phyloP scores from a whole-genome alignment of 805 yeast species.

The Kazachstania africana region DNA sequence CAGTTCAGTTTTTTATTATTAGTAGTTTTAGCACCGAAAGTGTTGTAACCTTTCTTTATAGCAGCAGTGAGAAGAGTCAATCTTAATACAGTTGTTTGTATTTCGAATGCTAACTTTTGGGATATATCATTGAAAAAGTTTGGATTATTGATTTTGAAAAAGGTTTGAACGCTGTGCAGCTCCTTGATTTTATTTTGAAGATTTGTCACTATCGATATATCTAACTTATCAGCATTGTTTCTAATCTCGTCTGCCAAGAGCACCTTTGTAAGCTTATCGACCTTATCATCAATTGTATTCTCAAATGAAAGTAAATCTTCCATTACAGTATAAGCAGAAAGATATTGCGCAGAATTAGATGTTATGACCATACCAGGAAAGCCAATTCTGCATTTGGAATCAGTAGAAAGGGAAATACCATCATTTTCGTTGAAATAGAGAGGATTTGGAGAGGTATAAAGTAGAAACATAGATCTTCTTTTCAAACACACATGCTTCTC shows the following conservation, averaged over 20 bases:
- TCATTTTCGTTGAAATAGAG: conserved; percentile 31
- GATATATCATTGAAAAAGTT: conserved; percentile 26
- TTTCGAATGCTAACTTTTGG: conserved; percentile 27
- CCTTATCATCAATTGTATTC: conserved; percentile 29
- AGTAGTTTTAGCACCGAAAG: conserved; percentile 14
- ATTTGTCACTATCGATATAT: conserved; percentile 38
- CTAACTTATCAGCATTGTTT: conserved; percentile 21
- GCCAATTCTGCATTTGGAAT: conserved; percentile 24
- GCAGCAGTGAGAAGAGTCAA: conserved; percentile 34
- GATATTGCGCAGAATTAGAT: conserved; percentile 48
- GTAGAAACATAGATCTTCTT: conserved; percentile 40
- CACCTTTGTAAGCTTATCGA: conserved; percentile 38
- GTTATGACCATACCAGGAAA: conserved; percentile 39
- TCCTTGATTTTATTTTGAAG: conserved; percentile 34
- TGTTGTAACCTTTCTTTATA: conserved; percentile 26
- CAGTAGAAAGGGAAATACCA: conserved; percentile 14
- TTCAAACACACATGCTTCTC: conserved; percentile 37
- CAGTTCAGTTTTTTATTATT: conserved; percentile 30
- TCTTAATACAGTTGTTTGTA: conserved; percentile 28
- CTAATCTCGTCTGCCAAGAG: conserved; percentile 43
- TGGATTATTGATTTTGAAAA: conserved; percentile 28
- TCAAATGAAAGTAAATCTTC: conserved; percentile 32
- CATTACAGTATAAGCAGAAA: conserved; percentile 37
- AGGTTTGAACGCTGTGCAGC: conserved; percentile 31
- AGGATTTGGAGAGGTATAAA: conserved; percentile 40